Percentiles rank a stretch among this genome's conserved stretches.
phyloP scores from a whole-genome alignment of 1,284 basidiomycete genomes.

The Irpex sp. region DNA sequence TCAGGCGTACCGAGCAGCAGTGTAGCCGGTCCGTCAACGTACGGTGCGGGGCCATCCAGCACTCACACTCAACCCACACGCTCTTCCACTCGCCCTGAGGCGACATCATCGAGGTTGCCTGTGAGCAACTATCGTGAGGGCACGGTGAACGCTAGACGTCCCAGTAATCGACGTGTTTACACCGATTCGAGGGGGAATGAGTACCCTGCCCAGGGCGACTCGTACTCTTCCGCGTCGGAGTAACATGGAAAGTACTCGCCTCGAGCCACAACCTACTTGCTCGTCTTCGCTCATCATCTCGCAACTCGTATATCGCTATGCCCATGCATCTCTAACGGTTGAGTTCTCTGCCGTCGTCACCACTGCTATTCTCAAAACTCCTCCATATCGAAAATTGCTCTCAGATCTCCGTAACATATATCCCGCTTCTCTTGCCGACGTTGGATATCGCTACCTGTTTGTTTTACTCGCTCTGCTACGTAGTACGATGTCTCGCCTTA shows the following conservation, averaged over 20 bases:
- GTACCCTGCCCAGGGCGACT: neutral
- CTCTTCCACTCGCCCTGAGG: neutral
- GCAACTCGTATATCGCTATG: neutral
- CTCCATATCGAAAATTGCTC: no score
- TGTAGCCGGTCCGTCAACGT: neutral
- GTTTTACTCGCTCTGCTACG: no score
- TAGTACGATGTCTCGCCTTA: no score
- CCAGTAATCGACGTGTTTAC: constrained; percentile 1
- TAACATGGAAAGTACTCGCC: neutral
- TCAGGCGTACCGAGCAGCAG: neutral
- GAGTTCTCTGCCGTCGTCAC: no score
- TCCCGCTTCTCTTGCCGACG: no score
- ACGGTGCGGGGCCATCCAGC: neutral
- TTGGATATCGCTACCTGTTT: no score
- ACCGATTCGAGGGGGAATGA: constrained; percentile 2
- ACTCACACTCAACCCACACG: neutral
- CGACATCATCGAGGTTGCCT: neutral
- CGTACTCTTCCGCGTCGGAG: neutral
- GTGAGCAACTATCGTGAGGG: neutral
- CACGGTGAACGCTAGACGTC: neutral
- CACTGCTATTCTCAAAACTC: no score
- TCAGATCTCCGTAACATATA: no score
- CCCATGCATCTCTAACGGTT: neutral
- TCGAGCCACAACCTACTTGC: neutral
- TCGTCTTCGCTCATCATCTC: neutral